Evolutionary conservation across 352 stramenopile genomes (phyloP).

Genomic region (Pythium phragmitis): DNA sequence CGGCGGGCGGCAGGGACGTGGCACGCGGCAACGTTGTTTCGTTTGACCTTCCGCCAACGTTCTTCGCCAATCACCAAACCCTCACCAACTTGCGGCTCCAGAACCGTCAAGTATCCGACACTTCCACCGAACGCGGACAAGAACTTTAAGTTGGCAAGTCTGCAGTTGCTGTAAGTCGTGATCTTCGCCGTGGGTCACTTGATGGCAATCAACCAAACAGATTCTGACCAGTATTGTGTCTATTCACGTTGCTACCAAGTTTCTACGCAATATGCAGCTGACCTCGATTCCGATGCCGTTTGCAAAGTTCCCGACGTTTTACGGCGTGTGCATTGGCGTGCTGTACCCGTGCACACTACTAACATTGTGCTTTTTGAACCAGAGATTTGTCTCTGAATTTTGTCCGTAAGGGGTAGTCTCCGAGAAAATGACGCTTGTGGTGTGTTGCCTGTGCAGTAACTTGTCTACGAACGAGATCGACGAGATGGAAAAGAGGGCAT

Average conservation of each 20-base stretch:
- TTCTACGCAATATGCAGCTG: background rate
- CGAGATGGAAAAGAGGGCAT: background rate
- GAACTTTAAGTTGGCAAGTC: background rate
- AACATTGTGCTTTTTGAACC: no score
- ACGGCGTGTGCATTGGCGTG: background rate
- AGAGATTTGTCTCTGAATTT: background rate
- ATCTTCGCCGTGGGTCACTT: no score
- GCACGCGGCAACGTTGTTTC: background rate
- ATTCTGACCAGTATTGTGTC: no score
- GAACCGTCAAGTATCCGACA: background rate
- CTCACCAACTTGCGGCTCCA: background rate
- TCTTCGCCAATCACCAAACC: background rate
- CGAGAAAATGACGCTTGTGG: background rate
- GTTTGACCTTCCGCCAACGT: background rate
- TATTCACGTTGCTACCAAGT: background rate
- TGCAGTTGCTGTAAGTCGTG: background rate
- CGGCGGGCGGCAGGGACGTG: background rate
- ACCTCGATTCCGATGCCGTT: background rate
- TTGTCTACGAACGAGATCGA: slow-evolving; percentile 2
- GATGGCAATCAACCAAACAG: no score
- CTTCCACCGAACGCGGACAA: background rate
- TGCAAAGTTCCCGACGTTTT: background rate
- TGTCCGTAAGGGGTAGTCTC: background rate
- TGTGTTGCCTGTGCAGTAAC: background rate
- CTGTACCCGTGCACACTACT: no score